phyloP scores from a whole-genome alignment of 345 rosid genomes.

The Rhodamnia argentea region DNA sequence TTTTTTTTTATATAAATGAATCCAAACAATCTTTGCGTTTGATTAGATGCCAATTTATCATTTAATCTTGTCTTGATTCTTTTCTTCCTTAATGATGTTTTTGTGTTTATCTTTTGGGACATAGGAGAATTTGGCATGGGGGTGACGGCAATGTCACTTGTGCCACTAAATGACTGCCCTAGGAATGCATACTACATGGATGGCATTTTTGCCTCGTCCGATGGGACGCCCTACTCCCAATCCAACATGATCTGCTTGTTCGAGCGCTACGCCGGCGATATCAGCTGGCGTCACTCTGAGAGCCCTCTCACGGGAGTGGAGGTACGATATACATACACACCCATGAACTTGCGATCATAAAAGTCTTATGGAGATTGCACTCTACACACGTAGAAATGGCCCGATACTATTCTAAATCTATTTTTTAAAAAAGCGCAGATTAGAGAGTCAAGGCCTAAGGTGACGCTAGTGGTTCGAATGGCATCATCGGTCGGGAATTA shows the following conservation, averaged over 20 bases:
- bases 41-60: too few relatives aligned
- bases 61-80: neutral
- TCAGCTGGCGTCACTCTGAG: conserved; percentile 82
- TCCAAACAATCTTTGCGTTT: too few relatives aligned
- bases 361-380: neutral
- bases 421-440: conserved; percentile 32
- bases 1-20: too few relatives aligned
- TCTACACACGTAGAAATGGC: neutral
- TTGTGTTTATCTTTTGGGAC: neutral
- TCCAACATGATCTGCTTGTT: conserved; percentile 74
- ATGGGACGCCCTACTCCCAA: conserved; percentile 57
- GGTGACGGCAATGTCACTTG: conserved; percentile 67
- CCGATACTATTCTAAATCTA: neutral
- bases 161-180: conserved; percentile 83
- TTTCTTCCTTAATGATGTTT: neutral
- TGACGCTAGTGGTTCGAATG: conserved; percentile 87
- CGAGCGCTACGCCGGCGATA: conserved; percentile 78
- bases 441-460: conserved; percentile 73
- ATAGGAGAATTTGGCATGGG: conserved; percentile 83
- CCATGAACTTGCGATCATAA: neutral
- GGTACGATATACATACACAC: conserved; percentile 8
- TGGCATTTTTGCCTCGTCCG: conserved; percentile 56
- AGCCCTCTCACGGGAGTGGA: conserved; percentile 45
- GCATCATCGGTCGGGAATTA: conserved; percentile 83
- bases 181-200: conserved; percentile 74